A percentile compares a stretch with the other conserved stretches of the same genome.
phyloP scores from a whole-genome alignment of 768 basidiomycete genomes.

The Trametes sanguinea region DNA sequence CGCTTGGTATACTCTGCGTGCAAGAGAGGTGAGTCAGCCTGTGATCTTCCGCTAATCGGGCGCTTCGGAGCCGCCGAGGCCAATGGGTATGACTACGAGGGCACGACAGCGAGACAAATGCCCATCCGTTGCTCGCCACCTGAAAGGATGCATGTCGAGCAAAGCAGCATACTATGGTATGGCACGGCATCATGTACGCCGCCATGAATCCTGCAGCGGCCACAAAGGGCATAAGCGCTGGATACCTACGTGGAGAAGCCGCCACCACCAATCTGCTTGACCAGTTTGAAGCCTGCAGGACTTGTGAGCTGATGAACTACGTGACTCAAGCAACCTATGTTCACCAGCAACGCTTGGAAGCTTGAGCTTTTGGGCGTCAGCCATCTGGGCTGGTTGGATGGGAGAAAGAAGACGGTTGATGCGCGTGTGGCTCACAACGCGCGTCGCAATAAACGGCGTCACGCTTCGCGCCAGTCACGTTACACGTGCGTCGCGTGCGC shows the following conservation, averaged over 20 bases:
- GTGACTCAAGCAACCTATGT: neutral
- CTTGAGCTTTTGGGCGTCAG: conserved; percentile 7
- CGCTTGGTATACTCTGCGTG: conserved; percentile 78
- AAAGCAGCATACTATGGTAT: neutral
- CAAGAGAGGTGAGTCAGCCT: neutral
- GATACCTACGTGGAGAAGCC: conserved; percentile 78
- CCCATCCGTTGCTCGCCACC: no score
- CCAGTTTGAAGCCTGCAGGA: conserved; percentile 61
- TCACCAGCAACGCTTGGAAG: conserved; percentile 16
- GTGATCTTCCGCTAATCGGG: neutral
- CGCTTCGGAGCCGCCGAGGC: neutral
- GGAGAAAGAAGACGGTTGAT: neutral
- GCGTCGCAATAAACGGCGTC: neutral
- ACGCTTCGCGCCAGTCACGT: conserved; percentile 14
- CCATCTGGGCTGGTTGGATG: neutral
- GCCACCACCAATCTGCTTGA: conserved; percentile 82
- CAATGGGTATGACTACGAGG: neutral
- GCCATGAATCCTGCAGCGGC: neutral
- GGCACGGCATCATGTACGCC: no score
- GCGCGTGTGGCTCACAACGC: conserved; percentile 12
- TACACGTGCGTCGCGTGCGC: neutral
- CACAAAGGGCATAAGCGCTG: neutral
- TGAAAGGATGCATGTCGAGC: neutral
- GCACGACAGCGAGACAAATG: no score
- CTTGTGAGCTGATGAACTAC: neutral